A percentile compares a stretch with the other conserved stretches of the same genome.
phyloP scores from a whole-genome alignment of 2,329 filamentous ascomycete genomes.

The Mollisia scopiformis region DNA sequence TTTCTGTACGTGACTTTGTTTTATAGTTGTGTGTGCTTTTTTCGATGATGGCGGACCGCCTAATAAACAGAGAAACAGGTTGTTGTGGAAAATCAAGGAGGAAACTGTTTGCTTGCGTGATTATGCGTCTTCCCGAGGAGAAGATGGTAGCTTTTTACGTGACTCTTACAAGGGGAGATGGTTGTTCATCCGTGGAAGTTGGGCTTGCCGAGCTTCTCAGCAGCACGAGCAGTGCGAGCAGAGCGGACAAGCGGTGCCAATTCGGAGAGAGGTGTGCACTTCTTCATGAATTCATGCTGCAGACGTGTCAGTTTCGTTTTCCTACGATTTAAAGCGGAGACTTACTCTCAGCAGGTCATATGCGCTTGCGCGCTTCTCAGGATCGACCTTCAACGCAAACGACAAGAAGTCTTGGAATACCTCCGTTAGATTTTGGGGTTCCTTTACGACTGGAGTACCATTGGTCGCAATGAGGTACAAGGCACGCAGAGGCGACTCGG shows the following conservation, averaged over 20 bases:
- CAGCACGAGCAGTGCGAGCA: conserved; percentile 80
- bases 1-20: no score
- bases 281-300: conserved; percentile 80
- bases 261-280: conserved; percentile 73
- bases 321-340: conserved; percentile 23
- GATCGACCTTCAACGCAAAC: conserved; percentile 94
- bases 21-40: not conserved
- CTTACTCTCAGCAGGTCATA: conserved; percentile 90
- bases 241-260: conserved; percentile 86
- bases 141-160: not conserved
- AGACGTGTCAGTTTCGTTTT: not conserved
- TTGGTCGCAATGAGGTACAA: conserved; percentile 97
- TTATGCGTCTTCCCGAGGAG: no score
- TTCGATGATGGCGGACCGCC: not conserved
- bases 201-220: conserved; percentile 64
- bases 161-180: not conserved
- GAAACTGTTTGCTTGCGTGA: no score
- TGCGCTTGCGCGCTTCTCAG: conserved; percentile 93
- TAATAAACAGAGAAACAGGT: not conserved
- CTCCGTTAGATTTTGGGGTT: conserved; percentile 78
- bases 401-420: conserved; percentile 91
- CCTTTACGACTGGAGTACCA: conserved; percentile 92
- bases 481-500: conserved; percentile 89
- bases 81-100: not conserved
- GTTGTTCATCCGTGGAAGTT: conserved; percentile 39